Conservation (phyloP, 495 filamentous ascomycete genomes). For the Trichoderma reesei region DNA sequence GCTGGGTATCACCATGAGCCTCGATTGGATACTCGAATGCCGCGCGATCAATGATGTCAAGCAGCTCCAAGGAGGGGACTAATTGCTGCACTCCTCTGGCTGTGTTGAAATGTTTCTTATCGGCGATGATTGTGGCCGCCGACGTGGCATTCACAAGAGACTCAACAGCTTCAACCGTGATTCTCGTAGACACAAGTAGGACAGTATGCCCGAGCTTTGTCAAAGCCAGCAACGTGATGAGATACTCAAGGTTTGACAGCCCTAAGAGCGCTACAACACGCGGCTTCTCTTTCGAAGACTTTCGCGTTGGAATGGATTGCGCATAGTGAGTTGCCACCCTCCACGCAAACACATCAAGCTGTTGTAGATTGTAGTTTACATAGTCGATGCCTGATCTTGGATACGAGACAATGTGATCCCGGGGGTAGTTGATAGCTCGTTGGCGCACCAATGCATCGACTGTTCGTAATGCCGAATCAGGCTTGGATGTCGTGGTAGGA, state of each 20-base stretch:
- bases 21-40: slow-evolving; percentile 13
- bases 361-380: slow-evolving; percentile 22
- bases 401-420: slow-evolving; percentile 23
- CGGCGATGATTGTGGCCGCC: slow-evolving; percentile 25
- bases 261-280: slow-evolving; percentile 37
- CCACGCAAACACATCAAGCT: slow-evolving; percentile 23
- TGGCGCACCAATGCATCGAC: slow-evolving; percentile 19
- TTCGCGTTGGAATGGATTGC: slow-evolving; percentile 16
- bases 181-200: slow-evolving; percentile 36
- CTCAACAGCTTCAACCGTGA: slow-evolving; percentile 34
- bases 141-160: slow-evolving; percentile 31
- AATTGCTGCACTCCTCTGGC: slow-evolving; percentile 18
- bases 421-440: slow-evolving; percentile 13
- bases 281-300: slow-evolving; percentile 22
- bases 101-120: slow-evolving; percentile 19
- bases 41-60: slow-evolving; percentile 14
- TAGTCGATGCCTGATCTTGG: slow-evolving; percentile 21
- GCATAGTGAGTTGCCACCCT: slow-evolving; percentile 16
- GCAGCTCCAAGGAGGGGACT: slow-evolving; percentile 10
- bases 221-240: slow-evolving; percentile 34
- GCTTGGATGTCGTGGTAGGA: background rate
- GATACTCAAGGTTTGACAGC: slow-evolving; percentile 33
- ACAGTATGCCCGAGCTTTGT: slow-evolving; percentile 38
- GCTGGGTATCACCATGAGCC: slow-evolving; percentile 11
- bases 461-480: slow-evolving; percentile 9